phyloP scores from a whole-genome alignment of 148 eudicot species.

The Hydrangea macrophylla region DNA sequence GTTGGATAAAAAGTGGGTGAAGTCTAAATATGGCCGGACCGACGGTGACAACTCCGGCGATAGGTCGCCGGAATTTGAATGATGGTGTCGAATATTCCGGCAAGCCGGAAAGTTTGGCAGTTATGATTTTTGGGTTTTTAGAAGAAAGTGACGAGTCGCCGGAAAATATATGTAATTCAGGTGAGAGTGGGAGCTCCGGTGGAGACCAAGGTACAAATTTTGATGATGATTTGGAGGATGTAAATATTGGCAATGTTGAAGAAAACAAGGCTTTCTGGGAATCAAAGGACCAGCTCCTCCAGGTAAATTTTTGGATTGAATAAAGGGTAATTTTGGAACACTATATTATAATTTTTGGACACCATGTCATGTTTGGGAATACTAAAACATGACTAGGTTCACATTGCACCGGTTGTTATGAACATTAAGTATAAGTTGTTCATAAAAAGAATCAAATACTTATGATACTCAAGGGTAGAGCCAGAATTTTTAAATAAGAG shows the following conservation, averaged over 20 bases:
- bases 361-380: too few species aligned
- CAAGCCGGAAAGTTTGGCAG: slow-evolving; percentile 8
- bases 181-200: not conserved
- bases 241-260: slow-evolving; percentile 8
- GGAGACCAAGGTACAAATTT: not conserved
- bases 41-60: not conserved
- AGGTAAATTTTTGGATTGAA: slow-evolving; percentile 10
- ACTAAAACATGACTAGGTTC: too few species aligned
- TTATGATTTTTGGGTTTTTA: slow-evolving; percentile 29
- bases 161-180: not conserved
- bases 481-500: too few species aligned
- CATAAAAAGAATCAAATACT: too few species aligned
- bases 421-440: too few species aligned
- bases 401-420: too few species aligned
- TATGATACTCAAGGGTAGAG: too few species aligned
- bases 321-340: not conserved
- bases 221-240: slow-evolving; percentile 13
- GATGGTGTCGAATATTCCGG: not conserved
- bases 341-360: too few species aligned
- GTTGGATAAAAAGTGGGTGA: not conserved
- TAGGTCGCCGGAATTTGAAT: not conserved
- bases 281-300: slow-evolving; percentile 20
- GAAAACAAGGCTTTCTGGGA: slow-evolving; percentile 32
- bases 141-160: slow-evolving; percentile 17
- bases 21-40: slow-evolving; percentile 14